Conservation (phyloP, 441 rosid genomes). For the Populus hybrid region DNA sequence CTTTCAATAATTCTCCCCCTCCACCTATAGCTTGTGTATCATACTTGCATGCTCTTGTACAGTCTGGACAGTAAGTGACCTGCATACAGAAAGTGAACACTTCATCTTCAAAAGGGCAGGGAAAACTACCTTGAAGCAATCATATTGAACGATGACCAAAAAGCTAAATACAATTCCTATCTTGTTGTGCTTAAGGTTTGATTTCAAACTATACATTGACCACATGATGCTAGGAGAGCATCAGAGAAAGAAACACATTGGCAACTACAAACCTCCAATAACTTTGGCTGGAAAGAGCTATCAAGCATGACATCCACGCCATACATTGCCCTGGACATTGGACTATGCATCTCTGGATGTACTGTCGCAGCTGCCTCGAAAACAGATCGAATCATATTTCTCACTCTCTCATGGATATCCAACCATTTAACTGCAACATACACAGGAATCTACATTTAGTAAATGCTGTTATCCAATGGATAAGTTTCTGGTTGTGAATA, state of each 20-base stretch:
- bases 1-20: conserved; percentile 41
- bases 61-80: conserved; percentile 97
- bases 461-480: neutral
- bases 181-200: neutral
- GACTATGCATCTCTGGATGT: conserved; percentile 89
- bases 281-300: conserved; percentile 67
- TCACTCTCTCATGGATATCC: conserved; percentile 63
- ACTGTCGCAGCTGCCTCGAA: conserved; percentile 73
- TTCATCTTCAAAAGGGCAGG: neutral
- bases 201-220: neutral
- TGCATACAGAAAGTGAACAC: conserved; percentile 18
- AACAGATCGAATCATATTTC: conserved; percentile 56
- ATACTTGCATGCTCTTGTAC: conserved; percentile 82
- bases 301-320: conserved; percentile 94
- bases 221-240: neutral
- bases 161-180: neutral
- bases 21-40: conserved; percentile 49
- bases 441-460: conserved; percentile 11
- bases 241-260: neutral
- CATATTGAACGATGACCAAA: neutral
- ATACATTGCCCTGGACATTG: conserved; percentile 77
- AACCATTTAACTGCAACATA: conserved; percentile 66
- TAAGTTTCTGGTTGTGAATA: neutral
- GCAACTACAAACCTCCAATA: conserved; percentile 70
- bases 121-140: neutral